phyloP scores from a whole-genome alignment of 1,284 basidiomycete genomes.

The Peniophora sp. region DNA sequence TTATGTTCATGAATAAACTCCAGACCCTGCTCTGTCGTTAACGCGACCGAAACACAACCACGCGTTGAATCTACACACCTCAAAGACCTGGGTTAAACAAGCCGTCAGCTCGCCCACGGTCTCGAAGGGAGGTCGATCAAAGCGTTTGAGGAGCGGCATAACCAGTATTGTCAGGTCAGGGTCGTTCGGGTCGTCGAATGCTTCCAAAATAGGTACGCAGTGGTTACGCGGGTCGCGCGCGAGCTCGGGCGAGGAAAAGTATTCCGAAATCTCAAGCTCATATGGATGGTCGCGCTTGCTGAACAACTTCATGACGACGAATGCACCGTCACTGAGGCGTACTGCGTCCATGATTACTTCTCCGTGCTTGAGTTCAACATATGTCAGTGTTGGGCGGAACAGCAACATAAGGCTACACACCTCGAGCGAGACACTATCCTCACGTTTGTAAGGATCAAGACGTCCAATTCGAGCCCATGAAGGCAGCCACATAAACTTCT shows the following conservation, averaged over 20 bases:
- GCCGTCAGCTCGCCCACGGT: constrained; percentile 17
- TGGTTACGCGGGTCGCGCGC: constrained; percentile 27
- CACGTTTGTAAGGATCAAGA: neutral
- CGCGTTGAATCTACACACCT: no score
- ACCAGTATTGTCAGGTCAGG: constrained; percentile 14
- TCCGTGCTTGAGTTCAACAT: neutral
- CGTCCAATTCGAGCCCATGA: no score
- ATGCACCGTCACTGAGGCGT: neutral
- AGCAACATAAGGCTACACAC: neutral
- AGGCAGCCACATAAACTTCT: no score
- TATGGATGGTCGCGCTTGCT: neutral
- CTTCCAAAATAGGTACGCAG: constrained; percentile 14
- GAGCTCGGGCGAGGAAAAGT: neutral
- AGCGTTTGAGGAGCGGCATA: constrained; percentile 15
- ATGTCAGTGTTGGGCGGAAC: neutral
- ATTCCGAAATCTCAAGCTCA: neutral
- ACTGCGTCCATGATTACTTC: neutral
- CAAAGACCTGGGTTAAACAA: constrained; percentile 22
- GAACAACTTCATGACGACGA: neutral
- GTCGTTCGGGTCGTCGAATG: constrained; percentile 7
- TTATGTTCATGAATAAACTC: constrained; percentile 28
- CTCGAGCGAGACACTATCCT: neutral
- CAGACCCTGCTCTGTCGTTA: no score
- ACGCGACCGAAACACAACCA: no score
- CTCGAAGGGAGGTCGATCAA: constrained; percentile 14